phyloP scores from a whole-genome alignment of 441 rosid genomes.

The Erysimum cheiri region DNA sequence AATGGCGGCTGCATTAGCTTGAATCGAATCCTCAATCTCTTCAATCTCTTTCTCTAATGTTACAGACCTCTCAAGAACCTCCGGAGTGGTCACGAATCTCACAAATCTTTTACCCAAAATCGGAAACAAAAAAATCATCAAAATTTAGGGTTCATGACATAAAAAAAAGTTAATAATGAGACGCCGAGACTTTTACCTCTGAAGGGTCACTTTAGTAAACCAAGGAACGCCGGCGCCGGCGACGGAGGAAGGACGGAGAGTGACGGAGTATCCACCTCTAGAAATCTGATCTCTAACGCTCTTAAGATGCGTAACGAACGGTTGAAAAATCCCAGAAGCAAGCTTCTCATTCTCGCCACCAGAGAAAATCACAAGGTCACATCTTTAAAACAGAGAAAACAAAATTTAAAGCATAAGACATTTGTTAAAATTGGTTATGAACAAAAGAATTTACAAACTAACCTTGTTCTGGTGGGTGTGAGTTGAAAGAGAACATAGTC shows the following conservation, averaged over 20 bases:
- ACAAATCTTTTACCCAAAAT: slow-evolving; percentile 63
- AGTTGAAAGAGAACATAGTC: slow-evolving; percentile 91
- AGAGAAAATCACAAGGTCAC: slow-evolving; percentile 82
- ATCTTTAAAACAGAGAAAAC: slow-evolving; percentile 54
- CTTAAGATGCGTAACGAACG: slow-evolving; percentile 81
- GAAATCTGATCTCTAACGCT: slow-evolving; percentile 83
- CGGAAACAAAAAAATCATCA: neutral
- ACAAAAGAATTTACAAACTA: slow-evolving; percentile 32
- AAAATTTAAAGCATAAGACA: no score
- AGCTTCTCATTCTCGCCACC: slow-evolving; percentile 77
- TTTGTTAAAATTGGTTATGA: no score
- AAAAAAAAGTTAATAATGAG: no score
- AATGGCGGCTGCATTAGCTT: slow-evolving; percentile 57
- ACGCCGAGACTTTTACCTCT: slow-evolving; percentile 54
- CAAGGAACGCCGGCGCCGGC: slow-evolving; percentile 48
- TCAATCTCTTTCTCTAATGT: slow-evolving; percentile 80
- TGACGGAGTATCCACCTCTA: slow-evolving; percentile 85
- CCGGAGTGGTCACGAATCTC: slow-evolving; percentile 90
- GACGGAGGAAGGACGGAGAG: slow-evolving; percentile 59
- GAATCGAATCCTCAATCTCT: slow-evolving; percentile 82
- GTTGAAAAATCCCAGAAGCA: slow-evolving; percentile 82
- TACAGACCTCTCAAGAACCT: slow-evolving; percentile 94
- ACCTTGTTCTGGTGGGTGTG: slow-evolving; percentile 98
- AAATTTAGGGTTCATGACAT: neutral
- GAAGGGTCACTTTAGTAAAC: slow-evolving; percentile 92